phyloP scores from a whole-genome alignment of 2,329 filamentous ascomycete species.

The Hypoxylon sp. region DNA sequence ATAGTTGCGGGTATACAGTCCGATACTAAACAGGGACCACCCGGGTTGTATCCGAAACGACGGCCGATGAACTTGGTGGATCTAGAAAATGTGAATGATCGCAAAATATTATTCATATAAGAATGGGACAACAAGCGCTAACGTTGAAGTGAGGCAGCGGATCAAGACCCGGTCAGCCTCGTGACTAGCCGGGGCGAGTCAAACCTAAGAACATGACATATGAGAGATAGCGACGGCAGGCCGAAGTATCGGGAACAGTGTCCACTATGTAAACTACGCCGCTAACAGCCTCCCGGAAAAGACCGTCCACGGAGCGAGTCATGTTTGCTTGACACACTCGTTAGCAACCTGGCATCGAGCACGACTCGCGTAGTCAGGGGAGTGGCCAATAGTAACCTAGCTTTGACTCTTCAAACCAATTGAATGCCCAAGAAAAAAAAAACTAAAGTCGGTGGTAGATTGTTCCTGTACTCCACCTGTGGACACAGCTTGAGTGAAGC shows the following conservation, averaged over 20 bases:
- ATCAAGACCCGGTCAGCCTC: background rate
- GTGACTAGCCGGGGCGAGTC: constrained; percentile 5
- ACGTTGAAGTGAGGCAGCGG: background rate
- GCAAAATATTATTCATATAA: background rate
- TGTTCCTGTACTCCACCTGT: background rate
- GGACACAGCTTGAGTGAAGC: too few species aligned
- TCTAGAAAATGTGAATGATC: background rate
- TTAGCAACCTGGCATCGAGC: background rate
- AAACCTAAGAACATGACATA: background rate
- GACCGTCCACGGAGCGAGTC: constrained; percentile 14
- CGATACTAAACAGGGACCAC: too few species aligned
- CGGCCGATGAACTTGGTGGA: too few species aligned
- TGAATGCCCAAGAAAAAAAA: background rate
- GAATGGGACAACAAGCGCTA: background rate
- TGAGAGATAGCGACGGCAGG: too few species aligned
- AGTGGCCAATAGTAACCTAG: too few species aligned
- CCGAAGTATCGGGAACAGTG: background rate
- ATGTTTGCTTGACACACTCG: background rate
- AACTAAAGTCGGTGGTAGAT: background rate
- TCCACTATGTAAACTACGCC: background rate
- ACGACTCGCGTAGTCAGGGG: background rate
- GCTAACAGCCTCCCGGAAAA: background rate
- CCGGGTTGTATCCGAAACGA: too few species aligned
- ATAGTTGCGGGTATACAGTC: background rate
- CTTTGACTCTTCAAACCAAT: background rate